Conservation (phyloP, 352 stramenopile species). For the Phytophthora multivora region DNA sequence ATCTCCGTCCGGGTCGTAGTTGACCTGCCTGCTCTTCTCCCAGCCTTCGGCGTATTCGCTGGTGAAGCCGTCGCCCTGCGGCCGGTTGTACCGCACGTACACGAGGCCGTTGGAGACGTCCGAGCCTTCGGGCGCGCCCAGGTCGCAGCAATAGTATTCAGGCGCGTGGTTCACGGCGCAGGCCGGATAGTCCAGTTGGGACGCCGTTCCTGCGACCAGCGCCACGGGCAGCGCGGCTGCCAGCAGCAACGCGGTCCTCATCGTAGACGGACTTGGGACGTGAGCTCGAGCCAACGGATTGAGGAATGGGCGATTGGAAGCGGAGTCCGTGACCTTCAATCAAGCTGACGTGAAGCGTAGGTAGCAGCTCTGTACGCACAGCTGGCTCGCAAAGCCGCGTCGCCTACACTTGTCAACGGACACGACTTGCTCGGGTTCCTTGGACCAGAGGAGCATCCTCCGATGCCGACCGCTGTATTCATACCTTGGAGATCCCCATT, state of each 20-base stretch:
- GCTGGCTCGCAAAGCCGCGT: too few relatives aligned
- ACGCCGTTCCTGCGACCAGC: slow-evolving; percentile 42
- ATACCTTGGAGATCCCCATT: slow-evolving; percentile 4
- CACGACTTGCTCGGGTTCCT: background rate
- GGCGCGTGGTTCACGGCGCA: slow-evolving; percentile 66
- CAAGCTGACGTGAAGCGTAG: slow-evolving; percentile 3
- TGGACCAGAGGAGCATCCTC: slow-evolving; percentile 2
- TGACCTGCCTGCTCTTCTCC: slow-evolving; percentile 64
- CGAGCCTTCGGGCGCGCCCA: slow-evolving; percentile 36
- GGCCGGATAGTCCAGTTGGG: slow-evolving; percentile 60
- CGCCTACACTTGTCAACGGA: background rate
- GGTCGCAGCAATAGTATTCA: slow-evolving; percentile 63
- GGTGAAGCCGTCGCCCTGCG: slow-evolving; percentile 43
- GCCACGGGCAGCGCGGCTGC: slow-evolving; percentile 26
- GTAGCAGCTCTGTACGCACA: slow-evolving; percentile 4
- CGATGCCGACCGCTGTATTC: slow-evolving; percentile 7
- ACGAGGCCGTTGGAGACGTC: slow-evolving; percentile 41
- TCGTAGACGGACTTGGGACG: slow-evolving; percentile 1
- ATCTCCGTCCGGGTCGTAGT: slow-evolving; percentile 52
- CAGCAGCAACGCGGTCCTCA: slow-evolving; percentile 14
- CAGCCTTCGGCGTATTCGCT: slow-evolving; percentile 74
- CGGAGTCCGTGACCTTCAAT: background rate
- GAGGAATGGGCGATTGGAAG: slow-evolving; percentile 21
- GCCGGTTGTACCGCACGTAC: slow-evolving; percentile 70
- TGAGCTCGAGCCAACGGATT: slow-evolving; percentile 28